A percentile compares a stretch with the other conserved stretches of the same genome.
These are phyloP conservation scores for Microsporum audouinii DNA, from an alignment of 2,329 filamentous ascomycete species.

Conservation along the genomic window DNA sequence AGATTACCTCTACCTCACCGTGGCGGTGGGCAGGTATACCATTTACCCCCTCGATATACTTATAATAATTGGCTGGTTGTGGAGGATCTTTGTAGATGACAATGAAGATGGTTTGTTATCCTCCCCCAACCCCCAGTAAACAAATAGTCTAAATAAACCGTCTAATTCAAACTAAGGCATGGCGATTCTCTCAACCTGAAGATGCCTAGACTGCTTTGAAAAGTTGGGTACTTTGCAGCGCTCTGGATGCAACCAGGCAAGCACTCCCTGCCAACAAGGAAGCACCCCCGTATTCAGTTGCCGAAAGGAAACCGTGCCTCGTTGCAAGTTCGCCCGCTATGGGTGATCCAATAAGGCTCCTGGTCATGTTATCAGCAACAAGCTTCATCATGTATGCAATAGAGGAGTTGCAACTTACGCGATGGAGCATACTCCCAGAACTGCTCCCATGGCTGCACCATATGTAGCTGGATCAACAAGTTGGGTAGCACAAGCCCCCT, in stretches of 20 bases:
- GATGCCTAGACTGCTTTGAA: background rate
- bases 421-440: background rate
- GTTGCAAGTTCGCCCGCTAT: background rate
- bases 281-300: background rate
- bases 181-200: too few relatives aligned
- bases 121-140: too few relatives aligned
- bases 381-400: background rate
- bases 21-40: too few relatives aligned
- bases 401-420: background rate
- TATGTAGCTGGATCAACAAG: background rate
- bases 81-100: too few relatives aligned
- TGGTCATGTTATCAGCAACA: background rate
- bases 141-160: background rate
- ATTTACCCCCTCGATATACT: too few relatives aligned
- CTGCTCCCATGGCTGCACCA: background rate
- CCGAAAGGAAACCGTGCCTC: background rate
- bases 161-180: background rate
- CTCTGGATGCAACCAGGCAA: background rate
- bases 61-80: too few relatives aligned
- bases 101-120: too few relatives aligned
- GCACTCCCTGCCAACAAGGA: background rate
- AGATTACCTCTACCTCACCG: background rate
- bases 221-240: background rate
- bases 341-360: background rate
- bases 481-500: slow-evolving; percentile 5